phyloP scores from a whole-genome alignment of 306 rosid genomes.

The Quercus alba region DNA sequence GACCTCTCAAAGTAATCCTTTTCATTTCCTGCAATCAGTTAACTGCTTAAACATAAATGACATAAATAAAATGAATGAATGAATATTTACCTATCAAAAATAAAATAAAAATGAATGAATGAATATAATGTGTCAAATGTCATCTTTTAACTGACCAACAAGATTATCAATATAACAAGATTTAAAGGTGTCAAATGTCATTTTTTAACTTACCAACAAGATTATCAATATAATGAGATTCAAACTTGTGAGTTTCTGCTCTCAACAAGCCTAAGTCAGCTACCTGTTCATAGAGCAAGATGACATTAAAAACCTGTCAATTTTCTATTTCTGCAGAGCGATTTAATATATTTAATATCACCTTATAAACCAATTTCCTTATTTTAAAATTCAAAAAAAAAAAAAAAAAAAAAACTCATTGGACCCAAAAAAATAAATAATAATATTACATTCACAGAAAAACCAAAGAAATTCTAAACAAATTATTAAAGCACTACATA shows the following conservation, averaged over 20 bases:
- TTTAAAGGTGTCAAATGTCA: slow-evolving; percentile 23
- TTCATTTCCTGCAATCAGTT: slow-evolving; percentile 59
- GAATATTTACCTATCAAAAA: background rate
- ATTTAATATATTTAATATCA: background rate
- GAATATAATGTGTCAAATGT: background rate
- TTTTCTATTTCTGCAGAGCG: background rate
- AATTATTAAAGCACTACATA: background rate
- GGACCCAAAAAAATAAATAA: background rate
- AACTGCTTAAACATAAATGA: slow-evolving; percentile 12
- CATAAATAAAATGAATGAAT: background rate
- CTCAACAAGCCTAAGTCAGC: slow-evolving; percentile 71
- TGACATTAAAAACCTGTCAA: background rate
- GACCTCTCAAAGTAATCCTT: slow-evolving; percentile 63
- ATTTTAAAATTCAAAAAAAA: background rate
- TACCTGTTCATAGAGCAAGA: slow-evolving; percentile 48
- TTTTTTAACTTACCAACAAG: slow-evolving; percentile 67
- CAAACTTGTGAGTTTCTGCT: slow-evolving; percentile 85
- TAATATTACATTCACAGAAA: background rate
- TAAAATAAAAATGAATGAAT: too few relatives aligned
- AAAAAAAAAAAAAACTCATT: background rate
- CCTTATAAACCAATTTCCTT: background rate
- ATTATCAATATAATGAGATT: slow-evolving; percentile 70
- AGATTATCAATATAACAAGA: slow-evolving; percentile 67
- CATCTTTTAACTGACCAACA: slow-evolving; percentile 55
- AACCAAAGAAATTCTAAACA: background rate